Base-by-base conservation (phyloP, 176 grass and related monocot species). In the Triticum timopheevii region DNA sequence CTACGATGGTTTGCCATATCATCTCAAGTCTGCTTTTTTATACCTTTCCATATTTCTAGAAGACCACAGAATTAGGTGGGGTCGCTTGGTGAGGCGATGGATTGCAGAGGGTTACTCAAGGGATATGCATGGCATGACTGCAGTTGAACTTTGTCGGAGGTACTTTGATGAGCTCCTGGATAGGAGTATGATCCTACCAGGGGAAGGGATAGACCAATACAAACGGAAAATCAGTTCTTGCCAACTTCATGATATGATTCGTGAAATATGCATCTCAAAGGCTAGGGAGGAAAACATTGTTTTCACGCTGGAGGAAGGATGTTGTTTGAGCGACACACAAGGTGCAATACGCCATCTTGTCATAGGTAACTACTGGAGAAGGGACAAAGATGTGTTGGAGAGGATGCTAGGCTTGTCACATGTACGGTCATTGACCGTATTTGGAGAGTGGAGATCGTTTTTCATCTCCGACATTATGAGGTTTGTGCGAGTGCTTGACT, bases 1-100 rank as follows among this genome's bases (percentile, higher is more conserved):
- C 47, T 94, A 86, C 0, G 78, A 89, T 76, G 71, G 69, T 28
- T 44, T 93, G 10, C 88, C 91, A 19, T 85, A 90, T 42, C 19
- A 83, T 87, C 77, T 87, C 3, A 90, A 92, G 40, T 40, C 58
- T 12, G 49, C 33, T 38, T 84, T 92, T n/a, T 67, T 92, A 3
- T 86, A 92, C 4, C 7, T 90, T 1, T 58, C 64, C 0, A 30
- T 87, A 23, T 92, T 87, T 35, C 73, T 23, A 22, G 61, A 89
- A 52, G 73, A 80, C 36, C 27, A 80, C 0, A 39, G 12, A 4
- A 84, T 92, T 22, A 33, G 25, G 19, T 38, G 77, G 35, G 25
- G 25, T 34, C 59, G 61, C 22, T 20, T 93, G 2, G 36, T 85
- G 13, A 85, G 28, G 38, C 67, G 91, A 6, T 93, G 91, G 88